These are phyloP conservation scores for Sporopachydermia quercuum DNA, from an alignment of 805 yeast genomes.

Conservation along the genomic window DNA sequence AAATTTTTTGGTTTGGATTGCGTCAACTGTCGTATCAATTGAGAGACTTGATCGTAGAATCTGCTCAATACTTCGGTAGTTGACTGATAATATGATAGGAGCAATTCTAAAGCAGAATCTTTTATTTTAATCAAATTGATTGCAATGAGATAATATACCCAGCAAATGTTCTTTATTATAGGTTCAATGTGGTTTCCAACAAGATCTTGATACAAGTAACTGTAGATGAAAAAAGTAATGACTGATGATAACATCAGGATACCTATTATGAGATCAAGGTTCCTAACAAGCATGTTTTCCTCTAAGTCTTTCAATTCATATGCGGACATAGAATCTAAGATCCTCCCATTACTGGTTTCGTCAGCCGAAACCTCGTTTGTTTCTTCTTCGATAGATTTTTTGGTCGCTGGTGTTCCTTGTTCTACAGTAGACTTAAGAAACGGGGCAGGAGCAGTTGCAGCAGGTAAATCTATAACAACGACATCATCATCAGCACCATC, in stretches of 20 bases:
- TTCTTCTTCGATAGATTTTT: conserved; percentile 10
- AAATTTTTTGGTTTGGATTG: neutral
- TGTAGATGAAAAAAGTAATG: neutral
- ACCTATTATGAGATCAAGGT: neutral
- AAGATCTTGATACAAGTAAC: neutral
- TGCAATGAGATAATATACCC: no score
- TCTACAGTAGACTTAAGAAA: no score
- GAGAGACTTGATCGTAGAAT: neutral
- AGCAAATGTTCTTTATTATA: neutral
- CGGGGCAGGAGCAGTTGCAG: no score
- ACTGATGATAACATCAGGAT: neutral
- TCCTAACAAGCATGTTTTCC: no score
- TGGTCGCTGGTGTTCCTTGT: no score
- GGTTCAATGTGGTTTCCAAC: neutral
- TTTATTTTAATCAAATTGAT: neutral
- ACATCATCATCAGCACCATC: no score
- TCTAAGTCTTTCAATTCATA: no score
- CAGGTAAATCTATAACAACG: no score
- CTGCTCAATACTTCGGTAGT: neutral
- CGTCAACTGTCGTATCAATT: neutral
- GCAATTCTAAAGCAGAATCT: neutral
- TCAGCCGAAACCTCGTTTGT: conserved; percentile 6
- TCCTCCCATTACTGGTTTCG: no score
- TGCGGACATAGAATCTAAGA: no score
- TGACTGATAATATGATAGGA: neutral